Conservation (phyloP, 2,329 filamentous ascomycete species). For the Bipolaris bicolor region DNA sequence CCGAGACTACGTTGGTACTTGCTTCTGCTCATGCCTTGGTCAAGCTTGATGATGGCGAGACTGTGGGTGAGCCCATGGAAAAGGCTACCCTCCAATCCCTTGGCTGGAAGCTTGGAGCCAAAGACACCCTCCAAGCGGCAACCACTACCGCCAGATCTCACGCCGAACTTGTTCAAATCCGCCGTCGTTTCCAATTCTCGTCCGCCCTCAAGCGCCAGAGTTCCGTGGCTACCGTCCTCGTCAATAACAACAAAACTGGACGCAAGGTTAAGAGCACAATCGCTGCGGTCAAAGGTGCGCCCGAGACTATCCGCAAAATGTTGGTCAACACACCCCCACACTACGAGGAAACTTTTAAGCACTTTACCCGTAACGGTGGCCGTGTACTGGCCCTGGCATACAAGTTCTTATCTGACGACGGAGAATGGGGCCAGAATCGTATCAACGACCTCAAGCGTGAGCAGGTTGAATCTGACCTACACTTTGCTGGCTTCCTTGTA, state of each 20-base stretch:
- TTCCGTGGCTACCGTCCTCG: conserved; percentile 83
- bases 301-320: conserved; percentile 96
- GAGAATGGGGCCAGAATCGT: conserved; percentile 79
- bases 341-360: conserved; percentile 98
- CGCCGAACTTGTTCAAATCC: conserved; percentile 85
- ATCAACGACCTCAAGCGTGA: conserved; percentile 96
- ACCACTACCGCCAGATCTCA: conserved; percentile 55
- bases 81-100: conserved; percentile 90
- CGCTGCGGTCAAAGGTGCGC: conserved; percentile 93
- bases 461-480: conserved; percentile 81
- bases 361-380: conserved; percentile 94
- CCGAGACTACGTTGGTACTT: conserved; percentile 89
- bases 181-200: conserved; percentile 97
- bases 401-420: conserved; percentile 83
- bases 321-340: conserved; percentile 79
- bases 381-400: conserved; percentile 93
- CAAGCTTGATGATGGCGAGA: conserved; percentile 93
- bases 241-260: conserved; percentile 72
- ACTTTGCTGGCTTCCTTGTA: conserved; percentile 94
- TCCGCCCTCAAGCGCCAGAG: conserved; percentile 95
- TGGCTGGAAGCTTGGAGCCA: conserved; percentile 89
- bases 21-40: conserved; percentile 95
- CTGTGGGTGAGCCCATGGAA: conserved; percentile 98
- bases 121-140: conserved; percentile 81
- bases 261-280: conserved; percentile 85